These are phyloP conservation scores for Chaetomium strumarium DNA, from an alignment of 2,329 filamentous ascomycete genomes.

Conservation along the genomic window DNA sequence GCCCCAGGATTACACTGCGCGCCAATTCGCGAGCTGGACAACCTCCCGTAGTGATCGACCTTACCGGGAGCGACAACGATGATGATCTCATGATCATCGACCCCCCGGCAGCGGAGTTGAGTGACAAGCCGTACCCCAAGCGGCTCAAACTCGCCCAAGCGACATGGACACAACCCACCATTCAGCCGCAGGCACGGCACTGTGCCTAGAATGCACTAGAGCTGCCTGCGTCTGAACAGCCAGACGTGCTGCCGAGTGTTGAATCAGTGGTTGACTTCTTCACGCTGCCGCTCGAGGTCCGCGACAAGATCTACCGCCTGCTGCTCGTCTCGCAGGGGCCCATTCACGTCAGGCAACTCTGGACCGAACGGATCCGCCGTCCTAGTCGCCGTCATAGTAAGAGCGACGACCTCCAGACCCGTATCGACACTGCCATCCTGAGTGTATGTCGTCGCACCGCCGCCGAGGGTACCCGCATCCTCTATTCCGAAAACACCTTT, in stretches of 20 bases:
- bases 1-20: too few species aligned
- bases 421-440: conserved; percentile 35
- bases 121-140: neutral
- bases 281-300: conserved; percentile 27
- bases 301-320: conserved; percentile 30
- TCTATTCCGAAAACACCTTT: conserved; percentile 46
- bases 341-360: conserved; percentile 30
- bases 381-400: conserved; percentile 1
- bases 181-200: too few species aligned
- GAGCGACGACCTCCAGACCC: conserved; percentile 7
- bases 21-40: neutral
- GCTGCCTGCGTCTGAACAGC: neutral
- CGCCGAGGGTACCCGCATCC: conserved; percentile 34
- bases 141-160: neutral
- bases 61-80: conserved; percentile 7
- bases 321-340: conserved; percentile 28
- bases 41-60: neutral
- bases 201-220: neutral
- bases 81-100: conserved; percentile 14
- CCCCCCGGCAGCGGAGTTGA: conserved; percentile 2
- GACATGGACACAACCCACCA: neutral
- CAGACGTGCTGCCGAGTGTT: neutral
- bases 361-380: conserved; percentile 24
- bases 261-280: conserved; percentile 16
- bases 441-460: conserved; percentile 31